phyloP scores from a whole-genome alignment of 257 asterid species.

The Solanum verrucosum region DNA sequence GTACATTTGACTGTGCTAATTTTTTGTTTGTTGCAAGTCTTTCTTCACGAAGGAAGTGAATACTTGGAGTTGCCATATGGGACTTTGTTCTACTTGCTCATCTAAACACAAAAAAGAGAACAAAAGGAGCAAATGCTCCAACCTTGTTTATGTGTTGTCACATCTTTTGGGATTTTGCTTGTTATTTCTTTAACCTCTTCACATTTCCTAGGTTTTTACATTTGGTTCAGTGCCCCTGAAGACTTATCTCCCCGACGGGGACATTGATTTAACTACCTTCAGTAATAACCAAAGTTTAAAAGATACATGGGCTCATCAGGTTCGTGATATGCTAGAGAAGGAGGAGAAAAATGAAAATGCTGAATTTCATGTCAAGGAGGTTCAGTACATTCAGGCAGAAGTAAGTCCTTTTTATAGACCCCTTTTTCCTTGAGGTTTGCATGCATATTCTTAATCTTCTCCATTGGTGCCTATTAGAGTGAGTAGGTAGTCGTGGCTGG shows the following conservation, averaged over 20 bases:
- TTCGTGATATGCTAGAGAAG: constrained; percentile 73
- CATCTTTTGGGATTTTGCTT: neutral
- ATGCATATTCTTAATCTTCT: neutral
- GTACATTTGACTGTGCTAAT: neutral
- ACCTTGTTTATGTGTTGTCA: neutral
- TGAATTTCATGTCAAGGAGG: constrained; percentile 94
- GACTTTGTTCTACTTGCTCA: neutral
- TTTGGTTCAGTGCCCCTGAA: constrained; percentile 94
- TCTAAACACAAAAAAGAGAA: neutral
- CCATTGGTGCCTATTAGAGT: neutral
- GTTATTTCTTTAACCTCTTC: neutral
- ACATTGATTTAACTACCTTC: constrained; percentile 83
- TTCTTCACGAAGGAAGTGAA: neutral
- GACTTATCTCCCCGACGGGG: constrained; percentile 92
- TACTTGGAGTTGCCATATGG: neutral
- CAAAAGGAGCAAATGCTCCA: neutral
- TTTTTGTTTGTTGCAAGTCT: neutral
- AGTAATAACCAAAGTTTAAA: constrained; percentile 60
- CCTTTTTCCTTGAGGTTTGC: neutral
- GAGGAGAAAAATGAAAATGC: constrained; percentile 92
- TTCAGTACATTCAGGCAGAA: constrained; percentile 97
- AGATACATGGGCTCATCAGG: constrained; percentile 90
- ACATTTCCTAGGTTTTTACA: constrained; percentile 51
- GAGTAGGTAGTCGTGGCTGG: neutral
- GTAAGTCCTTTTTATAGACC: constrained; percentile 26